Evolutionary conservation across 805 yeast species (phyloP), one percentile per base, ranked within the genome.

Genomic region (Dipodascus geniculatus): DNA sequence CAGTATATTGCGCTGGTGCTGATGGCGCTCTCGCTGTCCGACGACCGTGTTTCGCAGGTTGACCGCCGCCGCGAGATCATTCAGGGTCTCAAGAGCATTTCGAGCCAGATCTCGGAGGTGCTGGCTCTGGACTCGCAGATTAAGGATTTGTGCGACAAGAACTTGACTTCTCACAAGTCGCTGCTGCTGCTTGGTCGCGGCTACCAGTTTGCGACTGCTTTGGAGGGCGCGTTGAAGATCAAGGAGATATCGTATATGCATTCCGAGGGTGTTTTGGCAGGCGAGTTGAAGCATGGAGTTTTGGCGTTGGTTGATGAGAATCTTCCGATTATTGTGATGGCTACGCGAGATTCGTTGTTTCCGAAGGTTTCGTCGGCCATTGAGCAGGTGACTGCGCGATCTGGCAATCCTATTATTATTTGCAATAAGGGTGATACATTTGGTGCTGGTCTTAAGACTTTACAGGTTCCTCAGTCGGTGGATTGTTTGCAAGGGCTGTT

Each of bases 201-300:
- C 53, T 90, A 87, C 73, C 99, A 93, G 74, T 84, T 78, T 70
- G 99, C 99, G 14, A 83, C 96, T 58, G 98, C 99, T 22, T 77
- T 93, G 64, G 99, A 93, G 74, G 99, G 99, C 68, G 99, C 99
- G 11, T 80, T 93, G 65, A 93, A 93, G 74, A 91, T 93, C 68
- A 93, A 93, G 74, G 99, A 93, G 72, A 93, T 93, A 58, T 91
- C 98, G 2, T 93, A 93, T 71, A 93, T 93, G 88, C 99, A 93
- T 70, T 88, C 97, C 20, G 99, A 93, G 74, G 99, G 99, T 75
- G 96, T 93, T 53, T 81, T 93, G 60, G 99, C 99, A 22, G 99
- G 99, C 70, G 99, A 93, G 73, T 81, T 93, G 72, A 93, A 93
- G 71, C 99, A 93, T 68, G 99, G 99, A 73, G 96, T 88, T 31